Evolutionary conservation across 2,329 filamentous ascomycete species (phyloP).

Genomic region (Meredithiella fracta): DNA sequence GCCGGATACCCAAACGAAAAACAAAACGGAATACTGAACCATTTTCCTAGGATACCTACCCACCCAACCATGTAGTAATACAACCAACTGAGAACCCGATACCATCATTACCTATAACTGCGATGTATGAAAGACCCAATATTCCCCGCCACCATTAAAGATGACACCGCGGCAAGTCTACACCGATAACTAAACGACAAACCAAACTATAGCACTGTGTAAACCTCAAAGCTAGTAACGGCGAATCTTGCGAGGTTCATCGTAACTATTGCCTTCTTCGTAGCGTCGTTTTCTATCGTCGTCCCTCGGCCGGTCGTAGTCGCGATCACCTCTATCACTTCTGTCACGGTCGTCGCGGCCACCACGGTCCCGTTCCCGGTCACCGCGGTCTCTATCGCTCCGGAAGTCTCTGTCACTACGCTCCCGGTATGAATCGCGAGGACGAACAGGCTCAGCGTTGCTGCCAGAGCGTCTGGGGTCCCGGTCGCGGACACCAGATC

Average conservation of each 20-base stretch:
- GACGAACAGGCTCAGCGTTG: conserved; percentile 63
- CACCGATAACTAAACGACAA: not conserved
- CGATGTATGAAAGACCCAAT: conserved; percentile 19
- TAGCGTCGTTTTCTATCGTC: conserved; percentile 49
- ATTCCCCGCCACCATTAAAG: not conserved
- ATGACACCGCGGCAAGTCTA: not conserved
- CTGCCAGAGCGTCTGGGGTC: conserved; percentile 43
- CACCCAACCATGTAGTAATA: conserved; percentile 8
- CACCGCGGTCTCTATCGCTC: conserved; percentile 23
- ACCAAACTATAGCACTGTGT: too few relatives aligned
- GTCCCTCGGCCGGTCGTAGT: conserved; percentile 39
- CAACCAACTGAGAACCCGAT: conserved; percentile 5
- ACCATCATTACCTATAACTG: conserved; percentile 13
- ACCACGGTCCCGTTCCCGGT: conserved; percentile 3
- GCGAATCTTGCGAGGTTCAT: conserved; percentile 55
- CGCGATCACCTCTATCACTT: conserved; percentile 21
- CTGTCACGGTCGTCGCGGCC: conserved; percentile 18
- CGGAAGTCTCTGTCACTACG: conserved; percentile 25
- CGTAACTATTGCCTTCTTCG: conserved; percentile 64
- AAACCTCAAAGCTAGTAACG: conserved; percentile 32
- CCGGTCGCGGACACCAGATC: conserved; percentile 26
- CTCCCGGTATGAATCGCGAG: conserved; percentile 28
- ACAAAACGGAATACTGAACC: conserved; percentile 9
- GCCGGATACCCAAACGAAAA: not conserved
- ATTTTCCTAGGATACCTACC: conserved; percentile 9